These are phyloP conservation scores for Spinellus fusiger DNA, from an alignment of 192 early-diverging fungal species.

Conservation along the genomic window DNA sequence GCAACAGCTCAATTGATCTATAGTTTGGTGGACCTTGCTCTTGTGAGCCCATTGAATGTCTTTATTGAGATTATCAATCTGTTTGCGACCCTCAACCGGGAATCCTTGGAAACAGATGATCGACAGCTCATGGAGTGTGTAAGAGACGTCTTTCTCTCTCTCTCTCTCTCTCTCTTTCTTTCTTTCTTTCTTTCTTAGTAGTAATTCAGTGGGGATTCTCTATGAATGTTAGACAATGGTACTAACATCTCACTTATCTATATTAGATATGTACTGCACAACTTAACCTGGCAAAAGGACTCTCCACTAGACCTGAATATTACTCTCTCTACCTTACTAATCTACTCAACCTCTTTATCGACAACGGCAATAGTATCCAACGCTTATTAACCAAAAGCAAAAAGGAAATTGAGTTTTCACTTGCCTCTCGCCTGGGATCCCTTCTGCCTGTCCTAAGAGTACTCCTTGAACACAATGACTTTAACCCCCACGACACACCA, in stretches of 20 bases:
- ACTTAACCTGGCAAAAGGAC: slow-evolving; percentile 41
- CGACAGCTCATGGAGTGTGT: slow-evolving; percentile 45
- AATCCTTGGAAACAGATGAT: slow-evolving; percentile 38
- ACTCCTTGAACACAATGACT: slow-evolving; percentile 53
- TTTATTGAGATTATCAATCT: slow-evolving; percentile 58
- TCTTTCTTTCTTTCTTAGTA: too few relatives aligned
- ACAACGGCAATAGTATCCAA: slow-evolving; percentile 56
- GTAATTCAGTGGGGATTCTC: too few relatives aligned
- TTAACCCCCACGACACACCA: slow-evolving; percentile 48
- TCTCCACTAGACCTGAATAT: slow-evolving; percentile 46
- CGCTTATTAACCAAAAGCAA: slow-evolving; percentile 33
- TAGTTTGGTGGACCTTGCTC: slow-evolving; percentile 55
- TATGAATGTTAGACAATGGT: neutral
- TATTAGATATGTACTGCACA: slow-evolving; percentile 40
- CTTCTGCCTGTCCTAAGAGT: slow-evolving; percentile 56
- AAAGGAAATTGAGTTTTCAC: slow-evolving; percentile 35
- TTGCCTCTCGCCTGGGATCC: slow-evolving; percentile 46
- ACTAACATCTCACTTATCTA: neutral
- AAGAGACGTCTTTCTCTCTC: too few relatives aligned
- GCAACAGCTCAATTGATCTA: slow-evolving; percentile 48
- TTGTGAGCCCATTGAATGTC: slow-evolving; percentile 42
- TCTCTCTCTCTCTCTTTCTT: too few relatives aligned
- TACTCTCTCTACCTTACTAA: slow-evolving; percentile 46
- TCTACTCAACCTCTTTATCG: slow-evolving; percentile 51
- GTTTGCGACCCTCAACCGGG: slow-evolving; percentile 39